phyloP scores from a whole-genome alignment of 352 stramenopile genomes.

The Phytophthora rubi region DNA sequence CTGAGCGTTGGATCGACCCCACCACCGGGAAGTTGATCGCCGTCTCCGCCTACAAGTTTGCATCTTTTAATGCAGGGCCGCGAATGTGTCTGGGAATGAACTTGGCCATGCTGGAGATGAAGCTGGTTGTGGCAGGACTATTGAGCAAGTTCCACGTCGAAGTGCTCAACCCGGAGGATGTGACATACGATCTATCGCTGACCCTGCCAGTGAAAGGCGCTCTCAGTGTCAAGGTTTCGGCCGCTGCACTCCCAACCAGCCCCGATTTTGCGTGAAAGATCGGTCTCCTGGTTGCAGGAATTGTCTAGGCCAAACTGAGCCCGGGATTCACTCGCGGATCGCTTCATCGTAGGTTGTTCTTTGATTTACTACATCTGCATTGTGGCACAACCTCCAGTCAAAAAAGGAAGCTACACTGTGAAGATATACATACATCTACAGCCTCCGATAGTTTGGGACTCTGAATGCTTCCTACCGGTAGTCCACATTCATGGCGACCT shows the following conservation, averaged over 20 bases:
- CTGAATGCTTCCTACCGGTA: no score
- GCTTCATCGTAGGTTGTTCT: no score
- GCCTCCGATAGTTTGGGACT: no score
- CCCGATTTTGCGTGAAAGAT: neutral
- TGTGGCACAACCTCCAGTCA: no score
- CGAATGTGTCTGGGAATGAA: conserved; percentile 66
- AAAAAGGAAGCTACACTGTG: no score
- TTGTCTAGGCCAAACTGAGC: neutral
- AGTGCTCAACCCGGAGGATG: conserved; percentile 27
- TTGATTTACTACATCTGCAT: no score
- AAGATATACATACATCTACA: no score
- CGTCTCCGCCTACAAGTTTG: conserved; percentile 43
- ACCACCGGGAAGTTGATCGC: conserved; percentile 24
- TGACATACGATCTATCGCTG: conserved; percentile 54
- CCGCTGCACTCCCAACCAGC: neutral
- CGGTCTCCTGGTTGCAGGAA: neutral
- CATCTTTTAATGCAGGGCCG: conserved; percentile 65
- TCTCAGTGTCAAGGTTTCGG: conserved; percentile 18
- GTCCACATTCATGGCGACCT: no score
- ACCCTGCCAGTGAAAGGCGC: conserved; percentile 46
- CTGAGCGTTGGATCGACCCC: conserved; percentile 57
- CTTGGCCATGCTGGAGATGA: conserved; percentile 82
- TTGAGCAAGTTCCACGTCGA: conserved; percentile 50
- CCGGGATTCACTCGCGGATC: no score
- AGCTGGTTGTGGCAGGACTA: conserved; percentile 57